Percentiles rank a stretch among this genome's conserved stretches.
Conservation (phyloP, 495 filamentous ascomycete genomes). For the Daldinia vernicosa region DNA sequence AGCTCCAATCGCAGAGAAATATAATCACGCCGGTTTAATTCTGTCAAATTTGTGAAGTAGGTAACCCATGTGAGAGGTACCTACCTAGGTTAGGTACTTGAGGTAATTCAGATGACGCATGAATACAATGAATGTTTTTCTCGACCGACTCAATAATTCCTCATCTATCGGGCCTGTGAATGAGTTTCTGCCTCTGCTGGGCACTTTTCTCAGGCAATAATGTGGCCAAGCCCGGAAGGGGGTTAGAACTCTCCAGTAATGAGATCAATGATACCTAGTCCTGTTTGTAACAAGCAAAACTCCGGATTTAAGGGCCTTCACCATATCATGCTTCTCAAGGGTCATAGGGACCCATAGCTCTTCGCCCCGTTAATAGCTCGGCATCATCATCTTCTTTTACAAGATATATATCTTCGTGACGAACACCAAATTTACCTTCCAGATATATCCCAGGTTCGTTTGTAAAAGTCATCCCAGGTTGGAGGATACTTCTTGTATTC, state of each 20-base stretch:
- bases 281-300: too few relatives aligned
- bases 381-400: constrained; percentile 57
- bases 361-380: constrained; percentile 55
- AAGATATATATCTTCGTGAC: constrained; percentile 63
- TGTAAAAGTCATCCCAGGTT: constrained; percentile 64
- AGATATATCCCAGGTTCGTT: constrained; percentile 66
- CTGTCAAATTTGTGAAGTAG: too few relatives aligned
- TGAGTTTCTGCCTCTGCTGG: not conserved
- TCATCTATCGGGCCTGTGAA: not conserved
- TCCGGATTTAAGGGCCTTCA: not conserved
- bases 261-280: too few relatives aligned
- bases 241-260: not conserved
- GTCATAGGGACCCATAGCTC: constrained; percentile 57
- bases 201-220: not conserved
- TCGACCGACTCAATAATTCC: not conserved
- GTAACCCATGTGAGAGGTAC: too few relatives aligned
- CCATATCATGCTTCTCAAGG: constrained; percentile 46
- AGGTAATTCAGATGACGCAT: too few relatives aligned
- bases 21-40: too few relatives aligned
- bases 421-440: constrained; percentile 61
- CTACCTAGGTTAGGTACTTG: too few relatives aligned
- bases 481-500: constrained; percentile 52
- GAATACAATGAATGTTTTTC: too few relatives aligned
- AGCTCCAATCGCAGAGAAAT: too few relatives aligned
- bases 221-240: too few relatives aligned